Base-by-base conservation (phyloP, 2,329 filamentous ascomycete genomes). In the Colletotrichum camelliae region DNA sequence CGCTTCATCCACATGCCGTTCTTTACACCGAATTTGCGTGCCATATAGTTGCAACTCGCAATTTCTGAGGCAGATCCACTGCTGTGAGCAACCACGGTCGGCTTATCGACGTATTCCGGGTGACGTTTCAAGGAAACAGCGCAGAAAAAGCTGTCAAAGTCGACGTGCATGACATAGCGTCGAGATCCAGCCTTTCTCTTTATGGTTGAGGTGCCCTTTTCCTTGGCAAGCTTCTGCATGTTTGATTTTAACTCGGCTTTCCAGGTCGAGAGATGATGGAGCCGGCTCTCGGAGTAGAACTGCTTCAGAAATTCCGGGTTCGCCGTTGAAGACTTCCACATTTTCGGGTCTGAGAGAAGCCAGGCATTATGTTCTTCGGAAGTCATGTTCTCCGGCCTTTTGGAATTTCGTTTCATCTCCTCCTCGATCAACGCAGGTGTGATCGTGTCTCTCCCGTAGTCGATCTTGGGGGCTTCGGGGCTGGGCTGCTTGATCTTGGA, bases 1-100 rank as follows among this genome's bases (percentile, higher is more conserved):
- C 91, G 90, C 82, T 96, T 97, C 96, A 99, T 98, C 97, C 97
- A 99, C 97, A 98, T 99, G 48, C 97, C 97, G 79, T 99, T 99
- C 82, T 96, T 98, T 70, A 99, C 89, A 1, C 96, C 96, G 79
- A 93, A 97, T 37, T 91, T 89, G 48, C 97, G 92, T 8, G 97
- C 97, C 24, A 94, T 93, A 82, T 99, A 99, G 81, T 99, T 99
- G 85, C 97, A 99, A 78, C 96, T 98, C 27, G 97, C 97, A 80
- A 99, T 98, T 82, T 99, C 97, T 0, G 96, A 98, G 1, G 95
- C 95, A 29, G 91, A 92, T 0, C 96, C 96, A 60, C 90, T 91
- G 6, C 96, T 94, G 81, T 99, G 97, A 5, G 97, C 96, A 39
- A 99, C 94, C 1, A 95, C 97, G 3, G 94, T 92, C 0, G 97